Evolutionary conservation across 148 eudicot species (phyloP), one percentile per base, ranked within the genome.

Genomic region (Euryodendron excelsum): DNA sequence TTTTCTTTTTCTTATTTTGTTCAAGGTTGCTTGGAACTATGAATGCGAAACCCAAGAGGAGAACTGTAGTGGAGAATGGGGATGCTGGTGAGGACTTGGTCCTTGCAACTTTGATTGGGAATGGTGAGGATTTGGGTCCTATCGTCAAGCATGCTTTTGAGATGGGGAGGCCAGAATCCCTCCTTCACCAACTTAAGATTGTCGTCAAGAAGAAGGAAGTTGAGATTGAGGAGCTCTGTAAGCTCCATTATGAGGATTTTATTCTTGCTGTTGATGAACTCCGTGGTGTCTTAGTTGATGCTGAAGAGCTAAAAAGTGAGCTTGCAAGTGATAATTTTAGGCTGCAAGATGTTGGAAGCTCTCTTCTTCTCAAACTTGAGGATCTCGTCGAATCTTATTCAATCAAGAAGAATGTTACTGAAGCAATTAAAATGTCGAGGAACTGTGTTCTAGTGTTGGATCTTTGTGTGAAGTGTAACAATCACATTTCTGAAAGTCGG

Each of bases 141-240:
- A 88, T 94, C 87, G 97, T 93, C 25, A 81, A 88, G 76, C 94
- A 86, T 81, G 92, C 96, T 74, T 93, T 96, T 75, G 97, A 91
- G 78, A 81, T 83, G 31, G 94, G 93, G 48, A 90, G 82, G 79
- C 97, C 97, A 18, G 99, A 93, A 75, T 78, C 84, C 11, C 97
- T 96, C 41, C 86, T 96, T 75, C 91, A 87, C 5, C 99, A 93
- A 85, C 92, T 93, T 10, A 91, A 85, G 80, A 62, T 83, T 77
- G 89, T 90, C 63, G 89, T 88, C 11, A 93, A 86, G 79, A 96
- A 90, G 88, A 93, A 96, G 85, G 98, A 96, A 83, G 89, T 88
- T 27, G 99, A 96, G 75, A 96, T 96, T 0, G 97, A 93, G 91
- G 99, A 96, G 75, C 85, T 96, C 4, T 96, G 99, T 79, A 89